Percentiles rank a stretch among this genome's conserved stretches.
These are phyloP conservation scores for Penicillium sclerotigenum DNA, from an alignment of 2,329 filamentous ascomycete genomes.

Conservation along the genomic window DNA sequence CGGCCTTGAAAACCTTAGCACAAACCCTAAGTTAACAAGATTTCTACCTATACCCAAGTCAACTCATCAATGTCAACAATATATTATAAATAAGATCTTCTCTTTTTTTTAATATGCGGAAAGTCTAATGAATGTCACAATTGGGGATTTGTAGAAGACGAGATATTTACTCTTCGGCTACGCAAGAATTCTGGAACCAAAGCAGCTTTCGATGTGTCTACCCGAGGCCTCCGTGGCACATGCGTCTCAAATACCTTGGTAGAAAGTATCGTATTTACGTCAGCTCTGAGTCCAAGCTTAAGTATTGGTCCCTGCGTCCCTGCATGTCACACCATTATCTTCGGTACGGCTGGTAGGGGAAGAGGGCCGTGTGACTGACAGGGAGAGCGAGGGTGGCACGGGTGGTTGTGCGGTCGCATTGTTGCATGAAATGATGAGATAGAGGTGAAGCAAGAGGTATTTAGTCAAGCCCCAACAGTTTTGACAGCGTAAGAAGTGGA, in stretches of 20 bases:
- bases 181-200: not conserved
- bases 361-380: constrained; percentile 20
- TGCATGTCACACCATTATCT: constrained; percentile 24
- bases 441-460: constrained; percentile 1
- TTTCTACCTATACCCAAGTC: not conserved
- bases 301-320: constrained; percentile 29
- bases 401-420: constrained; percentile 18
- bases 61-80: not conserved
- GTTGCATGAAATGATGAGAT: constrained; percentile 7
- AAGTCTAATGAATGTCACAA: not conserved
- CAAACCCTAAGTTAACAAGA: not conserved
- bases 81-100: not conserved
- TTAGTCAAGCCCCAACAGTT: not conserved
- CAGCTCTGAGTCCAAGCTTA: constrained; percentile 15
- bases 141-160: not conserved
- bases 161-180: not conserved
- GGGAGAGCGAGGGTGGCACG: constrained; percentile 16
- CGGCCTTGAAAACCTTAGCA: not conserved
- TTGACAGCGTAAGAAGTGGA: not conserved
- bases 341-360: constrained; percentile 19
- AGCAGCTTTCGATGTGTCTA: not conserved
- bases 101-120: not conserved
- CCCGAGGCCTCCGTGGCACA: not conserved
- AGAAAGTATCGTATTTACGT: not conserved
- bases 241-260: not conserved